A percentile compares a stretch with the other conserved stretches of the same genome.
These are phyloP conservation scores for Microdochium paspali DNA, from an alignment of 2,329 filamentous ascomycete genomes.

Conservation along the genomic window DNA sequence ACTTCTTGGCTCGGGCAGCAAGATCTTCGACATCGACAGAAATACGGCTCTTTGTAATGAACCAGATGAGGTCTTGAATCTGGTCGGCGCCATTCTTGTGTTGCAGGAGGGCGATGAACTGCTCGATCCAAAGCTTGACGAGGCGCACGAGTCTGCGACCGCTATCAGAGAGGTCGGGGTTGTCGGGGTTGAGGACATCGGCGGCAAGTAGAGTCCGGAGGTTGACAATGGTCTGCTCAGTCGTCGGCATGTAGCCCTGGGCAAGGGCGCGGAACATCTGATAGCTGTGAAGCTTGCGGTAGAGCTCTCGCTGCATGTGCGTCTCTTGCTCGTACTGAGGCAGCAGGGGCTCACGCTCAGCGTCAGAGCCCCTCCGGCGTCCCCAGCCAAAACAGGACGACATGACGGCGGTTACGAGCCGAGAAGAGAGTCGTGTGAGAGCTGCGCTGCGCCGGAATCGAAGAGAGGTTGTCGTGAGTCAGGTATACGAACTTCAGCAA, in stretches of 20 bases:
- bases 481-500: no score
- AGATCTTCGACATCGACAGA: constrained; percentile 59
- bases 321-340: constrained; percentile 81
- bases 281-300: constrained; percentile 87
- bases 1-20: constrained; percentile 47
- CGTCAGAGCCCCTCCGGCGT: constrained; percentile 35
- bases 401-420: constrained; percentile 24
- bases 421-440: no score
- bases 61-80: constrained; percentile 89
- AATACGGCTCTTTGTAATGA: constrained; percentile 63
- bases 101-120: constrained; percentile 72
- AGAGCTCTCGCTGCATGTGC: constrained; percentile 62
- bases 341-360: constrained; percentile 69
- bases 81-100: constrained; percentile 80
- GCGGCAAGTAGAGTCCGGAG: constrained; percentile 70
- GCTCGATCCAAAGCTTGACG: constrained; percentile 61
- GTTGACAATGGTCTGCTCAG: constrained; percentile 72
- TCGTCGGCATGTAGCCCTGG: constrained; percentile 87
- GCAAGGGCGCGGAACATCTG: constrained; percentile 79
- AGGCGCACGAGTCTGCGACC: constrained; percentile 66
- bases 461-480: no score
- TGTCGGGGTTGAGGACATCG: constrained; percentile 68
- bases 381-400: constrained; percentile 57
- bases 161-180: constrained; percentile 65
- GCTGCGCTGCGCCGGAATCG: no score